Evolutionary conservation across 306 rosid genomes (phyloP), one percentile per base, ranked within the genome.

Genomic region (Fragaria nilgerrensis): DNA sequence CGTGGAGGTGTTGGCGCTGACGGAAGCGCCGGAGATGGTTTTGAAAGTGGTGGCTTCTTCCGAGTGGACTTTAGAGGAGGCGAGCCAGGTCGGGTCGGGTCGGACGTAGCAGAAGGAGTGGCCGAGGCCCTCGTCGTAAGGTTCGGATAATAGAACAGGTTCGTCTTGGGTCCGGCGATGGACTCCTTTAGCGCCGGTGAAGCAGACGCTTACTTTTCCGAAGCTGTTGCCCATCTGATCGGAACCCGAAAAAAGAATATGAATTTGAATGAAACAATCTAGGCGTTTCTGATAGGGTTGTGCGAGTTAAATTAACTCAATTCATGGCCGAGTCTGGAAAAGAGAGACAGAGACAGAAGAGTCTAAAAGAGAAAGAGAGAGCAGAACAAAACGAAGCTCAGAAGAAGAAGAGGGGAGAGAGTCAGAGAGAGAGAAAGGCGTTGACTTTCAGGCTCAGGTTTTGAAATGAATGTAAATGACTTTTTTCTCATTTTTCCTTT

Each of bases 61-160:
- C 0, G 98, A 96, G 84, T 91, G 93, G 23, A 96, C 99, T 63
- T 96, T 92, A 0, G 99, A 96, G 0, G 88, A 89, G 0, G 97
- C 93, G 0, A 91, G 43, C 11, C 92, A 88, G 37, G 82, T 73
- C 58, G 93, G 93, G 82, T 95, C 99, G 29, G 99, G 99, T 32
- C 99, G 78, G 3, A 96, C 99, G n/a, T 96, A 96, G 86, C 96
- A 91, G 85, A 96, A 96, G 2, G 98, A 91, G 87, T 96, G 99
- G 1, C 99, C 99, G 1, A 89, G 73, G 0, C 98, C 98, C 75
- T 92, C 97, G 32, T 95, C 99, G 11, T 89, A 82, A 0, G 96
- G 90, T 52, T 89, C 95, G 23, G 98, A 74, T 44, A 85, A 29
- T 8, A 86, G 19, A 72, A 84, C 76, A 0, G 99, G 83, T 45